Base-by-base conservation (phyloP, 1,139 yeast species). In the Pichia inconspicua region DNA sequence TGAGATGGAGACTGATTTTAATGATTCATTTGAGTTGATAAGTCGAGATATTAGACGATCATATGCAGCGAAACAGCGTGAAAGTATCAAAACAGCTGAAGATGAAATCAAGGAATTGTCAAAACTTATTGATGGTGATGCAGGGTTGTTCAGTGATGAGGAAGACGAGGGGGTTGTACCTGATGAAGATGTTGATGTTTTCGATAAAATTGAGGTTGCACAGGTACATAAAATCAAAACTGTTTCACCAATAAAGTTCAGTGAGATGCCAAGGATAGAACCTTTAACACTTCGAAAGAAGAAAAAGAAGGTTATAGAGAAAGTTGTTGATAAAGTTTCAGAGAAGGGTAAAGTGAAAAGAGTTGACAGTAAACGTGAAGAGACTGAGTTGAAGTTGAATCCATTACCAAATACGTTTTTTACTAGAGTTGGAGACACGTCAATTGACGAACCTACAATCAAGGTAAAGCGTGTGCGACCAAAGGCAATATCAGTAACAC, bases 221-320 rank as follows among this genome's bases (percentile, higher is more conserved):
- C 58, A 58, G 35, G 52, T 58, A 5, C 42, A 59, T 15, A 41
- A 28, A 15, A 35, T 49, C 45, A 40, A 44, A 3, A 56, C 60
- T 10, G 27, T 57, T 34, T 63, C 64, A 4, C 61, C 66, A 12
- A 68, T 62, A 62, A 72, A 60, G 10, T 73, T 73, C 61, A 73
- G 74, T 2, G 63, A 71, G 22, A 58, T 73, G 42, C 78, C 78
- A 0, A 67, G 69, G 8, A 63, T 73, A 51, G 74, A 68, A 32
- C 77, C 77, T 1, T 54, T 73, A 36, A 67, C 71, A 1, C 67
- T 71, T 14, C 25, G 40, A 22, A 37, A 37, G 27, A 37, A 37
- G 27, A 37, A 37, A n/a, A 32, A 70, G 56, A 40, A 51, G 58
- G 4, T 49, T 53, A 1, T 54, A 55, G 32, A 59, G 11, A 37